phyloP scores from a whole-genome alignment of 108 stramenopile species.

The Nitzschia inconspicua region DNA sequence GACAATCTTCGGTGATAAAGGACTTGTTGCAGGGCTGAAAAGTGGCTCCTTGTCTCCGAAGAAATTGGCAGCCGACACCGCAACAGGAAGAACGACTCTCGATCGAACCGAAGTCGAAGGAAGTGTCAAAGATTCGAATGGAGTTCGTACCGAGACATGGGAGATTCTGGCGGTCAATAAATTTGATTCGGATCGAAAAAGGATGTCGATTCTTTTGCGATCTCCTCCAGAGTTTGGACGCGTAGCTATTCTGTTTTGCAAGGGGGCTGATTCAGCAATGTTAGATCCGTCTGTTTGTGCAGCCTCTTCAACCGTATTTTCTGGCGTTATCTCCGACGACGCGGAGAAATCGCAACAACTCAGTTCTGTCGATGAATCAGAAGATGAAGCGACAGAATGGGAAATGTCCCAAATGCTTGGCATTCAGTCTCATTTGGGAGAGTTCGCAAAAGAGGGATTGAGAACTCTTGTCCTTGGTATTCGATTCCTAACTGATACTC shows the following conservation, averaged over 20 bases:
- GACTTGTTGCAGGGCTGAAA: slow-evolving; percentile 49
- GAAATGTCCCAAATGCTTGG: slow-evolving; percentile 57
- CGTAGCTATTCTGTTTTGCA: slow-evolving; percentile 76
- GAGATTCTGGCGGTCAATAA: slow-evolving; percentile 88
- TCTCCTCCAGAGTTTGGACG: slow-evolving; percentile 74
- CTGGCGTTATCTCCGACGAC: background rate
- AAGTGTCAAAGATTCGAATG: slow-evolving; percentile 6
- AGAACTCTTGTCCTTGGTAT: slow-evolving; percentile 92
- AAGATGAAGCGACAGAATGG: slow-evolving; percentile 39
- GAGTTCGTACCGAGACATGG: slow-evolving; percentile 61
- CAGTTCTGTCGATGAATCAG: slow-evolving; percentile 6
- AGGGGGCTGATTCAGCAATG: slow-evolving; percentile 95
- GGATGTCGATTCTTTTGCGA: slow-evolving; percentile 93
- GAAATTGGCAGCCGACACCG: slow-evolving; percentile 52
- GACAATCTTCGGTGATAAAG: slow-evolving; percentile 50
- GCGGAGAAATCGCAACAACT: background rate
- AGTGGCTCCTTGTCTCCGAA: slow-evolving; percentile 42
- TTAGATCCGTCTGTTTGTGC: slow-evolving; percentile 55
- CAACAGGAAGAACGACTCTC: slow-evolving; percentile 19
- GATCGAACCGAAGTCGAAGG: slow-evolving; percentile 9
- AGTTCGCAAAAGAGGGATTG: slow-evolving; percentile 92
- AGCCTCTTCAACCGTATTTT: slow-evolving; percentile 14
- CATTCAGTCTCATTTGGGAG: slow-evolving; percentile 76
- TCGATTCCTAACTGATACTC: slow-evolving; percentile 74
- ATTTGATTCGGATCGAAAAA: slow-evolving; percentile 92